These are phyloP conservation scores for Spergularia bocconei DNA, from an alignment of 148 eudicot genomes.

Conservation along the genomic window DNA sequence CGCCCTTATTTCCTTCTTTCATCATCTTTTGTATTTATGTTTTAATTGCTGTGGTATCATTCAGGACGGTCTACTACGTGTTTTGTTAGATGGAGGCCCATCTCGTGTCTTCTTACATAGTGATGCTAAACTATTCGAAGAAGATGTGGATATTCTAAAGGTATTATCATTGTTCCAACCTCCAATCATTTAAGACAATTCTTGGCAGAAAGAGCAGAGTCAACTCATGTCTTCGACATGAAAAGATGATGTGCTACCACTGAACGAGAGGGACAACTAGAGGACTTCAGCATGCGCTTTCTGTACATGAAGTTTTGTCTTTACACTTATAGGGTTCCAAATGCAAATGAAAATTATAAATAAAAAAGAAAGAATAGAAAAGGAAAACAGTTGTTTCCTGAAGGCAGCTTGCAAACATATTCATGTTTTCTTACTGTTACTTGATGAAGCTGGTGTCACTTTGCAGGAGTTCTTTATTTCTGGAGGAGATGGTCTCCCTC, in stretches of 20 bases:
- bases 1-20: background rate
- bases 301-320: background rate
- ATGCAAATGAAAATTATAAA: background rate
- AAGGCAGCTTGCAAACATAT: background rate
- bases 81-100: constrained; percentile 91
- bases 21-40: constrained; percentile 7
- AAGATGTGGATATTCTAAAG: constrained; percentile 90
- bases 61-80: constrained; percentile 94
- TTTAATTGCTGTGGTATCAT: constrained; percentile 11
- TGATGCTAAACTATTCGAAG: constrained; percentile 87
- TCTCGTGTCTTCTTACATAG: constrained; percentile 67
- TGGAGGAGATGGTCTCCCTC: constrained; percentile 99
- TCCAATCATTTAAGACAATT: background rate
- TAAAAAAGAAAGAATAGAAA: background rate
- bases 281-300: background rate
- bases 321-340: background rate
- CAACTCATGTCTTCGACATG: no score
- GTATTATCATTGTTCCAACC: constrained; percentile 34
- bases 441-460: constrained; percentile 4
- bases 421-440: background rate
- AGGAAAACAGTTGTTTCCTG: background rate
- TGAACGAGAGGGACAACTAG: no score
- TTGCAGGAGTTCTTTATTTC: constrained; percentile 93
- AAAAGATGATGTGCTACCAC: no score
- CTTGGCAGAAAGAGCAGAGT: background rate